Evolutionary conservation across 441 rosid species (phyloP).

Genomic region (Gossypium davidsonii): DNA sequence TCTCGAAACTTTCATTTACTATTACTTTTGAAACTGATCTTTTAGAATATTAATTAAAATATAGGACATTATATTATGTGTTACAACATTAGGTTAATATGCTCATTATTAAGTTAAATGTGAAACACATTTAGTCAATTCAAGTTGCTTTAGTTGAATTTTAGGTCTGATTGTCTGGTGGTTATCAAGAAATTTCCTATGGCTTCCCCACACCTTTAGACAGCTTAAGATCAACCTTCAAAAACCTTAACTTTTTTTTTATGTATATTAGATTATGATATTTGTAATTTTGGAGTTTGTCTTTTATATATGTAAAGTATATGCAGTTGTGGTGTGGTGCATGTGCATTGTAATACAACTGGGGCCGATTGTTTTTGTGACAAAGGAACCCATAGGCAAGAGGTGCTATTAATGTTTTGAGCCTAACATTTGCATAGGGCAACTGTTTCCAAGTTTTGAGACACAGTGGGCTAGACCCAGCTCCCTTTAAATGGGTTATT

Average conservation of each 20-base stretch:
- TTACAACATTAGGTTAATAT: not conserved
- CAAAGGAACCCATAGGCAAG: not conserved
- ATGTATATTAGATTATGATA: not conserved
- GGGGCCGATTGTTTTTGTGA: not conserved
- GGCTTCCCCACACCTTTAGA: not conserved
- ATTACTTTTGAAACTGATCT: not conserved
- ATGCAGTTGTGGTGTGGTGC: not conserved
- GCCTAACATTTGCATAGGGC: not conserved
- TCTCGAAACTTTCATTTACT: not conserved
- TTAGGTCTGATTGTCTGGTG: not conserved
- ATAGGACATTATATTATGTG: too few species aligned
- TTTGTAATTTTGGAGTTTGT: not conserved
- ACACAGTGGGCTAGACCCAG: not conserved
- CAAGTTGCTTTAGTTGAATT: not conserved
- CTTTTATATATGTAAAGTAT: not conserved
- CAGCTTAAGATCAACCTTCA: not conserved
- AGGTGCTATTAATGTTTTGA: not conserved
- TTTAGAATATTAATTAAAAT: too few species aligned
- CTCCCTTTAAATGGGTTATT: not conserved
- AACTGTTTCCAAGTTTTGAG: not conserved
- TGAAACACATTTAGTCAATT: not conserved
- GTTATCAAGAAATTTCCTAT: constrained; percentile 3
- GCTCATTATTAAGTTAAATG: not conserved
- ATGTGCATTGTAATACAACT: not conserved
- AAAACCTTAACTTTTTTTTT: not conserved